Conservation (phyloP, 257 asterid species). For the Solanum corneliomulleri region DNA sequence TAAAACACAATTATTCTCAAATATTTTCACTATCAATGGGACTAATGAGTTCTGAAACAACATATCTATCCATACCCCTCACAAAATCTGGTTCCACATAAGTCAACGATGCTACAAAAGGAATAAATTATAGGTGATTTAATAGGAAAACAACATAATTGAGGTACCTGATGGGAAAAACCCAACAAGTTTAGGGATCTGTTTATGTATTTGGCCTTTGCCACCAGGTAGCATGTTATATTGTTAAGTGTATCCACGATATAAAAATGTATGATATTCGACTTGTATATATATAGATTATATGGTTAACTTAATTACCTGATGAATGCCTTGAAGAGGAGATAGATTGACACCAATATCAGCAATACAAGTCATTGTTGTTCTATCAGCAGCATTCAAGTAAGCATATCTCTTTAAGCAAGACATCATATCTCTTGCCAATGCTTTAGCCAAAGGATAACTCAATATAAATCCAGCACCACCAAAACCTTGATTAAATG, state of each 20-base stretch:
- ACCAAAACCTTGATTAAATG: slow-evolving; percentile 41
- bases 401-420: slow-evolving; percentile 29
- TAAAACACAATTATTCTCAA: too few species aligned
- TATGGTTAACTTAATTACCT: slow-evolving; percentile 9
- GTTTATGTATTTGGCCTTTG: too few species aligned
- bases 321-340: slow-evolving; percentile 30
- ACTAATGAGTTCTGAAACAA: too few species aligned
- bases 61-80: too few species aligned
- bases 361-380: slow-evolving; percentile 29
- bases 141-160: too few species aligned
- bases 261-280: background rate
- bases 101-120: too few species aligned
- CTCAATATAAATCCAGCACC: slow-evolving; percentile 37
- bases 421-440: slow-evolving; percentile 19
- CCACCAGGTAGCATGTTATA: background rate
- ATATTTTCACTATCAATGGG: too few species aligned
- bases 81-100: too few species aligned
- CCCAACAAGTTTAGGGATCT: too few species aligned
- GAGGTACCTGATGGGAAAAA: too few species aligned
- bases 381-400: slow-evolving; percentile 26
- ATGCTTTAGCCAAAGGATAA: slow-evolving; percentile 29
- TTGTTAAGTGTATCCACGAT: background rate
- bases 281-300: background rate
- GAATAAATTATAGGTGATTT: too few species aligned
- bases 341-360: slow-evolving; percentile 36